These are phyloP conservation scores for Berberis vulgaris DNA, from an alignment of 164 flowering plant genomes.

Conservation along the genomic window DNA sequence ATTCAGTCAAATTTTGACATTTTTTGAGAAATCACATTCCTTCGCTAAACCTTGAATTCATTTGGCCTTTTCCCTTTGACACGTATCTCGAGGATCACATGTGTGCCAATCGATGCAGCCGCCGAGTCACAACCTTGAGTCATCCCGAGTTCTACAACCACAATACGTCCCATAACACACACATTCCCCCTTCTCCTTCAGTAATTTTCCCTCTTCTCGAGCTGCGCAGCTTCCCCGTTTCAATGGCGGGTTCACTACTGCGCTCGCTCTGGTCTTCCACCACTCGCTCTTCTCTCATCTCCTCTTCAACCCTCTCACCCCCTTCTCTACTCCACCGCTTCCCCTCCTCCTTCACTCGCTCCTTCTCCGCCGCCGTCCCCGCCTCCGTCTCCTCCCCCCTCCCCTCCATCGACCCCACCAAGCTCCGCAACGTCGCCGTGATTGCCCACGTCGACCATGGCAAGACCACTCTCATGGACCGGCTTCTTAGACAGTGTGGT, in stretches of 20 bases:
- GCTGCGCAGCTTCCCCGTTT: no score
- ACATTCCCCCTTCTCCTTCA: no score
- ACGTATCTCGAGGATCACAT: no score
- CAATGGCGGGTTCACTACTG: slow-evolving; percentile 55
- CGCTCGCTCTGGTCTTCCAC: slow-evolving; percentile 35
- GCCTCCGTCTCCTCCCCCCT: slow-evolving; percentile 24
- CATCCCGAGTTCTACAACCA: no score
- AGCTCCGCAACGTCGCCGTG: slow-evolving; percentile 89
- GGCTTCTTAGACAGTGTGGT: slow-evolving; percentile 95
- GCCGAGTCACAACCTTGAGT: no score
- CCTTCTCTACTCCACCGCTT: slow-evolving; percentile 9
- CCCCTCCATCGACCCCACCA: slow-evolving; percentile 46
- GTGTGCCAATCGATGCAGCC: no score
- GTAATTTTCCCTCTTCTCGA: no score
- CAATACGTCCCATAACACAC: no score
- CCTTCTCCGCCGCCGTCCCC: slow-evolving; percentile 29
- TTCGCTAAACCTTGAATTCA: no score
- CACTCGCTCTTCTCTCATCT: neutral
- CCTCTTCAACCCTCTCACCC: neutral
- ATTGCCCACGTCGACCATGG: slow-evolving; percentile 98
- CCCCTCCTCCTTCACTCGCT: slow-evolving; percentile 8
- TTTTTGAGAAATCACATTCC: no score
- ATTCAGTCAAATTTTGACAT: no score
- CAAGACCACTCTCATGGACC: slow-evolving; percentile 97
- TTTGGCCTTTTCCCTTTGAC: no score